Percentiles rank a stretch among this genome's conserved stretches.
Conservation (phyloP, 495 filamentous ascomycete species). For the Hypomontagnella submonticulosa region DNA sequence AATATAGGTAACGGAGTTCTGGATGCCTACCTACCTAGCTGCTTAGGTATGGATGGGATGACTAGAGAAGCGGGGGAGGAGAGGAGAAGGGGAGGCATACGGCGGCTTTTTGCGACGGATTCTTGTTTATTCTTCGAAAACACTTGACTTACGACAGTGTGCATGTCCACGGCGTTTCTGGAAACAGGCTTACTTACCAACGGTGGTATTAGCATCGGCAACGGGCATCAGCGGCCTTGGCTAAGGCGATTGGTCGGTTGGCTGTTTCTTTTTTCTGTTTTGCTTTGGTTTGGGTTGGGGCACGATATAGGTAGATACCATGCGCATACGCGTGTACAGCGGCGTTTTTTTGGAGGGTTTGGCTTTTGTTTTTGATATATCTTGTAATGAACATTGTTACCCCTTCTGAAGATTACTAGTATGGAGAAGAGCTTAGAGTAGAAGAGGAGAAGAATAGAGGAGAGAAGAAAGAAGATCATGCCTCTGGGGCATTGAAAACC, state of each 20-base stretch:
- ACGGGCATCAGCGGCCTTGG: background rate
- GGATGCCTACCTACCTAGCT: background rate
- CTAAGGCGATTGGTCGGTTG: slow-evolving; percentile 2
- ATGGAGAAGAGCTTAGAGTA: background rate
- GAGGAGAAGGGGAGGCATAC: too few species aligned
- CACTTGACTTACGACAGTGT: background rate
- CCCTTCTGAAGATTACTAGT: background rate
- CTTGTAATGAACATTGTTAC: slow-evolving; percentile 3
- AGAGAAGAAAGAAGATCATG: too few species aligned
- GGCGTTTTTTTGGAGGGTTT: slow-evolving; percentile 17
- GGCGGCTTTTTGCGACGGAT: too few species aligned
- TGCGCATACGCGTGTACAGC: background rate
- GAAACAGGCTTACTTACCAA: background rate
- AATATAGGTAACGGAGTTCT: too few species aligned
- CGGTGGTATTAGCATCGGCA: background rate
- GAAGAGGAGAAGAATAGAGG: background rate
- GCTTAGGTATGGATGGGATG: background rate
- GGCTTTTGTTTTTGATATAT: slow-evolving; percentile 6
- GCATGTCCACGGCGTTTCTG: background rate
- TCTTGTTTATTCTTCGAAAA: too few species aligned
- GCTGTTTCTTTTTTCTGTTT: background rate
- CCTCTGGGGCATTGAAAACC: too few species aligned
- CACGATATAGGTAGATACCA: slow-evolving; percentile 14
- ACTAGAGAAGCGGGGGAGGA: too few species aligned
- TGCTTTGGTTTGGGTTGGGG: background rate